A percentile compares a stretch with the other conserved stretches of the same genome.
Conservation (phyloP, 2,329 filamentous ascomycete species). For the Microdochium nivale region DNA sequence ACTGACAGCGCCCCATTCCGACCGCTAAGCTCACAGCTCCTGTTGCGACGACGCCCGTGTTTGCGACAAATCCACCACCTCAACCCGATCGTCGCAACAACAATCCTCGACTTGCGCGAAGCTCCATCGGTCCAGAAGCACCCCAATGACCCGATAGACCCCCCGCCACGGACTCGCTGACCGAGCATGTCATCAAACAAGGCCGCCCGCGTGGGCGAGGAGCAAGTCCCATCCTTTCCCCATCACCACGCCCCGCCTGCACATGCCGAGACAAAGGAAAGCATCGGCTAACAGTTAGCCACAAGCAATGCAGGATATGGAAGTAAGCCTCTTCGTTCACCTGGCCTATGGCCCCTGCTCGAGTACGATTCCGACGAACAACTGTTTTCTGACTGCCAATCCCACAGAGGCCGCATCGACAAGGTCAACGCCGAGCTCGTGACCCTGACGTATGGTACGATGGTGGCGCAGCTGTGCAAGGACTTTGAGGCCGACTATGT, state of each 20-base stretch:
- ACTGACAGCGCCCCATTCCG: neutral
- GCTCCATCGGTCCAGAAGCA: neutral
- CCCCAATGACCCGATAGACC: constrained; percentile 14
- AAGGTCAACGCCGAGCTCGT: constrained; percentile 98
- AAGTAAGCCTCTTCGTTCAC: constrained; percentile 55
- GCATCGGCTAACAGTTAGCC: constrained; percentile 20
- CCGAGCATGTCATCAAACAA: constrained; percentile 49
- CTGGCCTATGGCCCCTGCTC: neutral
- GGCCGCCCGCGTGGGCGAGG: constrained; percentile 52
- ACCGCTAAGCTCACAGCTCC: neutral
- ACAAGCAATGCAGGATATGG: constrained; percentile 60
- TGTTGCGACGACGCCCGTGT: neutral
- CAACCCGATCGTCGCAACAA: neutral
- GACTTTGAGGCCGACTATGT: constrained; percentile 91
- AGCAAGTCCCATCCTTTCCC: constrained; percentile 38
- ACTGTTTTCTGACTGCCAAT: neutral
- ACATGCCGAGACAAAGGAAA: too few relatives aligned
- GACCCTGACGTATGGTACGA: constrained; percentile 93
- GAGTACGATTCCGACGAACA: constrained; percentile 17
- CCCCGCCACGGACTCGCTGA: constrained; percentile 13
- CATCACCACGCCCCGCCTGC: too few relatives aligned
- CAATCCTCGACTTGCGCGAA: neutral
- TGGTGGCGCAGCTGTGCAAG: constrained; percentile 92
- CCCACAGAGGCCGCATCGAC: constrained; percentile 75
- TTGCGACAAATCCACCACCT: neutral